Percentiles rank a stretch among this genome's conserved stretches.
Evolutionary conservation across 2,329 filamentous ascomycete species (phyloP).

Genomic region (Penicillium sclerotiorum): DNA sequence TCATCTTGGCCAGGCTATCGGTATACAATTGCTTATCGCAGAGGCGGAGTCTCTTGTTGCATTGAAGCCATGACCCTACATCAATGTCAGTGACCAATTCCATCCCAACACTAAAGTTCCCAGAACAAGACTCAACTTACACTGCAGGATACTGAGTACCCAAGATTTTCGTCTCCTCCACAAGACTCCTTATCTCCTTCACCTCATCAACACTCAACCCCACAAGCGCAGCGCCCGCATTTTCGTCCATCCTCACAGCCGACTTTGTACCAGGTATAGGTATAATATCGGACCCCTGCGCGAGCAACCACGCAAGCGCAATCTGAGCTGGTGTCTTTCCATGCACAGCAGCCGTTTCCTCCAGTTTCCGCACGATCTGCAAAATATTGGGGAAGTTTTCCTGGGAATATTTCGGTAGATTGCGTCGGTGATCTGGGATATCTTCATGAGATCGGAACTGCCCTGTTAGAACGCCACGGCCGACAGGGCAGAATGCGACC

Average conservation of each 20-base stretch:
- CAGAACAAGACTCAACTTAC: too few species aligned
- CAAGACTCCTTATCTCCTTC: too few species aligned
- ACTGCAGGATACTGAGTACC: too few species aligned
- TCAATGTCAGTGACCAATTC: too few species aligned
- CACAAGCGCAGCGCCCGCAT: slow-evolving; percentile 16
- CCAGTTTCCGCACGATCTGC: slow-evolving; percentile 53
- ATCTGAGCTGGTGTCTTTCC: slow-evolving; percentile 60
- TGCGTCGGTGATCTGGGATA: slow-evolving; percentile 54
- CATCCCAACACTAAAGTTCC: too few species aligned
- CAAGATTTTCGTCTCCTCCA: too few species aligned
- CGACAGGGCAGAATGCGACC: slow-evolving; percentile 63
- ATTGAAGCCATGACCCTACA: too few species aligned
- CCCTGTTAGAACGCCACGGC: slow-evolving; percentile 61
- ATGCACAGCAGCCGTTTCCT: slow-evolving; percentile 56
- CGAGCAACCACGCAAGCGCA: slow-evolving; percentile 65
- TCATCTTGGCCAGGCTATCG: too few species aligned
- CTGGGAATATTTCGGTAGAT: slow-evolving; percentile 51
- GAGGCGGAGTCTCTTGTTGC: too few species aligned
- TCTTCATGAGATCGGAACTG: slow-evolving; percentile 50
- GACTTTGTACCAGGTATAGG: slow-evolving; percentile 33
- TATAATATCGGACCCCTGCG: slow-evolving; percentile 51
- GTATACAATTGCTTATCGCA: too few species aligned
- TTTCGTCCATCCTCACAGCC: slow-evolving; percentile 25
- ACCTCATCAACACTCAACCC: slow-evolving; percentile 25
- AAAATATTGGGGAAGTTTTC: slow-evolving; percentile 60